Evolutionary conservation across 148 eudicot species (phyloP).

Genomic region (Silene uniflora): DNA sequence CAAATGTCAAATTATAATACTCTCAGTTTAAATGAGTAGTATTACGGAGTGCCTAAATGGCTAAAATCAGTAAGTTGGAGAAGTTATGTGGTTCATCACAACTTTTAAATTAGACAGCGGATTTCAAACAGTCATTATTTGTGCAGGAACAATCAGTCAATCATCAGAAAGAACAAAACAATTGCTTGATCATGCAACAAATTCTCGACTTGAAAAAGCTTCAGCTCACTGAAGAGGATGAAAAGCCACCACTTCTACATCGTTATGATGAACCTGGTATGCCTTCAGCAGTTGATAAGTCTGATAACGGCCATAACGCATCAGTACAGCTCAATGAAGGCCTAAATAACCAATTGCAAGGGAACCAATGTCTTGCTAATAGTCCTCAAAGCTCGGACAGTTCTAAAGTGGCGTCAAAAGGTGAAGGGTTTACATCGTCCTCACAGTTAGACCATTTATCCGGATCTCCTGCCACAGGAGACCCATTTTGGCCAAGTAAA

Average conservation of each 20-base stretch:
- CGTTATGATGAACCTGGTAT: constrained; percentile 27
- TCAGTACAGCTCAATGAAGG: constrained; percentile 25
- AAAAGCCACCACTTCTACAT: constrained; percentile 18
- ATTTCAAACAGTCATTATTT: not conserved
- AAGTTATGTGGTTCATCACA: too few species aligned
- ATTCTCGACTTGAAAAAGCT: constrained; percentile 53
- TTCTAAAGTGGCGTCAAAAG: constrained; percentile 20
- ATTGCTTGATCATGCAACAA: constrained; percentile 50
- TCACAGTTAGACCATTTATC: constrained; percentile 42
- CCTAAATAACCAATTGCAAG: constrained; percentile 19
- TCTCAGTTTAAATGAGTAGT: too few species aligned
- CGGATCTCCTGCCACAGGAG: constrained; percentile 31
- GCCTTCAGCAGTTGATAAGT: constrained; percentile 24
- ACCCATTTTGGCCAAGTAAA: constrained; percentile 51
- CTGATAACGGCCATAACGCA: not conserved
- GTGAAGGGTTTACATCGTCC: constrained; percentile 35
- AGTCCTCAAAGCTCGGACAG: constrained; percentile 26
- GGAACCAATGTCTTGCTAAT: constrained; percentile 20
- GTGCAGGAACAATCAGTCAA: constrained; percentile 26
- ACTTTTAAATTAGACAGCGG: too few species aligned
- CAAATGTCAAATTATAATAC: too few species aligned
- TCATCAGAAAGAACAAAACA: constrained; percentile 29
- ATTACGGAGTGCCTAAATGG: too few species aligned
- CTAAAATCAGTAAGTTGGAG: too few species aligned
- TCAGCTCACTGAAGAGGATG: constrained; percentile 41